Conservation (phyloP, 75 land plant genomes). For the Larix kaempferi region DNA sequence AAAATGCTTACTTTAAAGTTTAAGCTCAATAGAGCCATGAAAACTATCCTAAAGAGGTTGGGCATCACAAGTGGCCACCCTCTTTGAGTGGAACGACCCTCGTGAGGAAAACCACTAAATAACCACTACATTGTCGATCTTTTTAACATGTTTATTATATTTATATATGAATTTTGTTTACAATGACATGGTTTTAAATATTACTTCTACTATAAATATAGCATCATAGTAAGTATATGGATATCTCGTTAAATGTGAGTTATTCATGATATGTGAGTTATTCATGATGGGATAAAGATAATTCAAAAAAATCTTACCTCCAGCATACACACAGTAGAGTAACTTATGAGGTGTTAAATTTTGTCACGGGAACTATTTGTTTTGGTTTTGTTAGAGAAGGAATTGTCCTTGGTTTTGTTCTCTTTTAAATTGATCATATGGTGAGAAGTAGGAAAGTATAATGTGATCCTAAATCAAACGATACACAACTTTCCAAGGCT, state of each 20-base stretch:
- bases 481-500: too few relatives aligned
- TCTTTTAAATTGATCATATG: background rate
- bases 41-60: too few relatives aligned
- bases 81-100: too few relatives aligned
- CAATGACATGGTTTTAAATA: too few relatives aligned
- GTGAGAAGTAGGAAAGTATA: background rate
- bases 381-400: background rate
- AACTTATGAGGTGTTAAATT: background rate
- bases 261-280: background rate
- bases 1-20: too few relatives aligned
- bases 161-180: too few relatives aligned
- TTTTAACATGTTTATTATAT: too few relatives aligned
- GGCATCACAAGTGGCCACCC: too few relatives aligned
- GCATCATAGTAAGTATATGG: background rate
- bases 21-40: too few relatives aligned
- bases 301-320: background rate
- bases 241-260: background rate
- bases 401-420: background rate
- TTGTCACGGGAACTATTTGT: background rate
- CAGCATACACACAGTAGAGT: background rate
- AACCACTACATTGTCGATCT: too few relatives aligned
- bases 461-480: background rate
- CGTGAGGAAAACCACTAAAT: too few relatives aligned
- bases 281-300: background rate
- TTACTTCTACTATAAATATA: too few relatives aligned